Conservation (phyloP, 1,284 basidiomycete genomes). For the Phylloboletellus chloephorus region DNA sequence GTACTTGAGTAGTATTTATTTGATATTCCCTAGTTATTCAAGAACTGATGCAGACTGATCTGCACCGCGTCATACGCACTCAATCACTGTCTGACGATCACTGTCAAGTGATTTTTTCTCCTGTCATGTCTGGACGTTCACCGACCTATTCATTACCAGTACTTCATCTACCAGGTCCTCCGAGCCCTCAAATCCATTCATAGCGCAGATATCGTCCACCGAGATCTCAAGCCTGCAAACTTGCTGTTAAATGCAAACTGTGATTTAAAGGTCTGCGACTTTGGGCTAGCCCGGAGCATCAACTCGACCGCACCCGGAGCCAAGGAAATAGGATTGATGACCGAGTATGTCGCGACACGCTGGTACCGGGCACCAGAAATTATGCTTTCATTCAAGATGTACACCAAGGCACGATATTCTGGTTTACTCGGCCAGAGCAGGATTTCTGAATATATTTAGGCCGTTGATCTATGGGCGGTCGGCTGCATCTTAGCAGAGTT, state of each 20-base stretch:
- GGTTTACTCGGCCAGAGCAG: conserved; percentile 2
- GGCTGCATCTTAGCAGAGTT: conserved; percentile 90
- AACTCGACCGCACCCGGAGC: conserved; percentile 56
- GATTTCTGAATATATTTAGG: conserved; percentile 35
- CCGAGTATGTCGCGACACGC: conserved; percentile 79
- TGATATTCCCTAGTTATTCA: conserved; percentile 59
- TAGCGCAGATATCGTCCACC: conserved; percentile 74
- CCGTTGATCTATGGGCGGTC: conserved; percentile 83
- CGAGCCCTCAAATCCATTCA: conserved; percentile 83
- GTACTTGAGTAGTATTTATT: neutral
- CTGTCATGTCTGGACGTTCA: conserved; percentile 4
- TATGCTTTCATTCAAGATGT: conserved; percentile 88
- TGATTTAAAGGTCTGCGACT: conserved; percentile 83
- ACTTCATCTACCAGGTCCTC: conserved; percentile 72
- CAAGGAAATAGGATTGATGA: conserved; percentile 74
- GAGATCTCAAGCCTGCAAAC: conserved; percentile 81
- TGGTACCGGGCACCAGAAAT: conserved; percentile 87
- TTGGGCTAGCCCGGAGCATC: conserved; percentile 72
- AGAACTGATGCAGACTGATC: conserved; percentile 87
- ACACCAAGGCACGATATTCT: conserved; percentile 49
- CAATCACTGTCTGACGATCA: conserved; percentile 88
- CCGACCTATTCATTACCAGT: conserved; percentile 35
- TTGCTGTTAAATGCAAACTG: conserved; percentile 80
- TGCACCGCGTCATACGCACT: conserved; percentile 87
- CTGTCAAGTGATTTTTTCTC: conserved; percentile 52